Evolutionary conservation across 2,329 filamentous ascomycete genomes (phyloP).

Genomic region (Alternaria sp.): DNA sequence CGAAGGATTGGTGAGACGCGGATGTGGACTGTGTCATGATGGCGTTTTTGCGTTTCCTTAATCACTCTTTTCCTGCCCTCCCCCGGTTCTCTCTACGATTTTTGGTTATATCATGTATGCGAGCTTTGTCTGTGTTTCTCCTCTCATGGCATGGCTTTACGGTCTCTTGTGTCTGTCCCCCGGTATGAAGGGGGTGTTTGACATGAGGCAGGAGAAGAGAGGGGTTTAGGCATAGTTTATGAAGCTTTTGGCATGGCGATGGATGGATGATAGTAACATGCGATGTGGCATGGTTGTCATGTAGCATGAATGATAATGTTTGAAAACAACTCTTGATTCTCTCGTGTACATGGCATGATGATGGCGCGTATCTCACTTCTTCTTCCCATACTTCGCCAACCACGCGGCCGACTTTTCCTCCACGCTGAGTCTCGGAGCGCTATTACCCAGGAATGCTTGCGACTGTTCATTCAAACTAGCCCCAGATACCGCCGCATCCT

Average conservation of each 20-base stretch:
- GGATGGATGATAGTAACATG: not conserved
- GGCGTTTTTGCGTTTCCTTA: conserved; percentile 24
- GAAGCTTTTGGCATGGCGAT: not conserved
- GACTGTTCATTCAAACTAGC: no score
- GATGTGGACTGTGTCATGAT: conserved; percentile 17
- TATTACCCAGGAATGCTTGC: no score
- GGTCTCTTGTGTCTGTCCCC: conserved; percentile 11
- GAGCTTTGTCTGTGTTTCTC: conserved; percentile 4
- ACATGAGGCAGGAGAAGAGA: not conserved
- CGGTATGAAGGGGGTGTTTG: not conserved
- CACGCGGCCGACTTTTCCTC: no score
- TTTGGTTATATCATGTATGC: conserved; percentile 11
- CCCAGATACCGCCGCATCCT: no score
- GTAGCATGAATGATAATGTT: conserved; percentile 9
- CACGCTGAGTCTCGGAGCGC: no score
- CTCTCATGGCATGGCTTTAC: conserved; percentile 21
- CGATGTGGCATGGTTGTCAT: not conserved
- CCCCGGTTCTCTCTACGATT: not conserved
- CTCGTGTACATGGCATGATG: no score
- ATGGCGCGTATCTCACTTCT: no score
- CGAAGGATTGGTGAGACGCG: conserved; percentile 37
- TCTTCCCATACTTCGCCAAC: no score
- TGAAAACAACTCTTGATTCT: not conserved
- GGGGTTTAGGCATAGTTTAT: not conserved
- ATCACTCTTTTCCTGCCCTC: conserved; percentile 12